These are phyloP conservation scores for Suillus variegatus DNA, from an alignment of 768 basidiomycete species.

Conservation along the genomic window DNA sequence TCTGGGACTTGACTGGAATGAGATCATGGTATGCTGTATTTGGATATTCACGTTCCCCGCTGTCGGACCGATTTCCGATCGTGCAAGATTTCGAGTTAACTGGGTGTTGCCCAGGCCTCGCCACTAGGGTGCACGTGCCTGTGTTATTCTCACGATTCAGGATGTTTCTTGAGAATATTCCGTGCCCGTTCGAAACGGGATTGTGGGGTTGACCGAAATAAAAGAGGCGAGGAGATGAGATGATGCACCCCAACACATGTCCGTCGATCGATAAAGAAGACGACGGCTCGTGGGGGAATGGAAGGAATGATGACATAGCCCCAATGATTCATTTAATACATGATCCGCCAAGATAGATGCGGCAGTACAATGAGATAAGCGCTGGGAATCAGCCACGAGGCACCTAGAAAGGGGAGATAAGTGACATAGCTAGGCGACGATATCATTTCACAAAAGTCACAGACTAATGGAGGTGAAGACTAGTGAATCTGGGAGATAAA, in stretches of 20 bases:
- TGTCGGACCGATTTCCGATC: background rate
- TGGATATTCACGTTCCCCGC: conserved; percentile 3
- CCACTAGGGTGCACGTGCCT: background rate
- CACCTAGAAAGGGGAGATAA: background rate
- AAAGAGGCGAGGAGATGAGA: no score
- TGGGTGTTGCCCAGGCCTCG: no score
- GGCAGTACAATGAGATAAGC: background rate
- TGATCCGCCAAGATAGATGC: conserved; percentile 8
- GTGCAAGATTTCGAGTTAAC: no score
- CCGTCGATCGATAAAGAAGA: conserved; percentile 3
- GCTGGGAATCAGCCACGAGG: conserved; percentile 6
- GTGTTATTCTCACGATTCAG: conserved; percentile 18
- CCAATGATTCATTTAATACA: conserved; percentile 6
- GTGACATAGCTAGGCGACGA: background rate
- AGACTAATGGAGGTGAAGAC: conserved; percentile 4
- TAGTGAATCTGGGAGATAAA: conserved; percentile 1
- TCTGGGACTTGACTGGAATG: background rate
- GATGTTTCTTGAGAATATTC: conserved; percentile 18
- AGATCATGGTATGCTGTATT: background rate
- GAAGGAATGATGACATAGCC: background rate
- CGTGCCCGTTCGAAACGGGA: conserved; percentile 25
- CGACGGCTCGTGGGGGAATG: background rate
- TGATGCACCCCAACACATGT: background rate
- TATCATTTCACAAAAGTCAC: conserved; percentile 6
- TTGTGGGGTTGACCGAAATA: background rate